Evolutionary conservation across 176 grass and related monocot genomes (phyloP).

Genomic region (Tillandsia fasciculata): DNA sequence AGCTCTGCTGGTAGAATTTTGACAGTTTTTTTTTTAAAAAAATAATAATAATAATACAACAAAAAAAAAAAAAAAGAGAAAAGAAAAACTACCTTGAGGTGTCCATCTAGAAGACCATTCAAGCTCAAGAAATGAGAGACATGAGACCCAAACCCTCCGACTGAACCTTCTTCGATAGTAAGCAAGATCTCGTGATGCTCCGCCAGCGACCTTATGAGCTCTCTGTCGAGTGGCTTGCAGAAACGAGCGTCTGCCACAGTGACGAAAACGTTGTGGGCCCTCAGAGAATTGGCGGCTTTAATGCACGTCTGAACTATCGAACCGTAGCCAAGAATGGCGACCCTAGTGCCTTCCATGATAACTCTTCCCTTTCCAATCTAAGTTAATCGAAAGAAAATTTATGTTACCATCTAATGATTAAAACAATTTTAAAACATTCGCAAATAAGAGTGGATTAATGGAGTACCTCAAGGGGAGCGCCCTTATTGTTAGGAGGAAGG

Average conservation of each 20-base stretch:
- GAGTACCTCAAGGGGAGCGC: conserved; percentile 40
- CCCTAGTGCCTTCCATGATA: conserved; percentile 48
- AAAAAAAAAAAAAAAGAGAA: background rate
- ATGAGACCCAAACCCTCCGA: conserved; percentile 84
- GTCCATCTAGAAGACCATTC: conserved; percentile 62
- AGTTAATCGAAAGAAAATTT: background rate
- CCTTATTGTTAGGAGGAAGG: conserved; percentile 48
- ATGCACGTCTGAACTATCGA: conserved; percentile 76
- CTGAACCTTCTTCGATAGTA: conserved; percentile 75
- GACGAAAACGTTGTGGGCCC: conserved; percentile 46
- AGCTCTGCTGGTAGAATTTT: no score
- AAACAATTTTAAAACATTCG: background rate
- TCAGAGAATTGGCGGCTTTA: conserved; percentile 52
- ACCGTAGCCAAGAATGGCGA: conserved; percentile 79
- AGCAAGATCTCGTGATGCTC: conserved; percentile 75
- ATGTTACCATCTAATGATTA: background rate
- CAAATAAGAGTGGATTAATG: background rate
- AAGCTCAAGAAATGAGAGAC: conserved; percentile 71
- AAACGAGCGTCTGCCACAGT: conserved; percentile 79
- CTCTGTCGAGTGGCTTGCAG: conserved; percentile 80
- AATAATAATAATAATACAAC: no score
- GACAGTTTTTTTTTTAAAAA: no score
- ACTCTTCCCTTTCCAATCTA: conserved; percentile 71
- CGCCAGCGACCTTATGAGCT: conserved; percentile 45
- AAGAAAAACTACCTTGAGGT: conserved; percentile 50